Evolutionary conservation across 371 early-diverging fungal genomes (phyloP), one percentile per base, ranked within the genome.

Genomic region (Apophysomyces ossiformis): DNA sequence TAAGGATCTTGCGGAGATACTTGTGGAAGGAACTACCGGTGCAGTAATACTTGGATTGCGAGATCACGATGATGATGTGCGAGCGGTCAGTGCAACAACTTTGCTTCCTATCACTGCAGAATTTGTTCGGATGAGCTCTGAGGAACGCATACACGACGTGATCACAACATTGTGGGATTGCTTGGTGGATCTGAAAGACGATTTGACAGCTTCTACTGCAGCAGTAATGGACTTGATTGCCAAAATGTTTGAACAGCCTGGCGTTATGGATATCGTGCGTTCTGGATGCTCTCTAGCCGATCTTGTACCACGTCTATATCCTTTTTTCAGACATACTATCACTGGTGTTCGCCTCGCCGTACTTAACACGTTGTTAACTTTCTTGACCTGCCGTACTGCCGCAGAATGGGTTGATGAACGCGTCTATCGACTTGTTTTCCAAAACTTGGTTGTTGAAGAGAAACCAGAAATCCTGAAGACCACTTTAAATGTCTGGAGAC

Each of bases 141-240:
- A 91, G 1, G 78, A 86, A 3, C 85, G 87, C 6, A 87, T 93
- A 32, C 81, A 85, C 6, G 85, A 86, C 56, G 88, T 99, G 7
- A 85, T 96, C 21, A 76, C 77, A 11, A 90, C 91, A 8, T 83
- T 97, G 4, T 96, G 96, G 95, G 89, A 92, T 57, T 94, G 93
- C 67, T 74, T 98, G 44, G 90, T 78, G 8, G 90, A 90, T 58
- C 66, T 92, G 26, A 90, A 89, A 65, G 98, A 97, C 66, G 98
- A 97, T 71, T 77, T 97, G 69, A 93, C 96, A 1, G 91, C 97
- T 0, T 95, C 97, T 0, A 97, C 95, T 0, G 93, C 92, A 0
- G 91, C 91, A 37, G 93, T 97, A 11, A 95, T 97, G 96, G 96
- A 95, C 61, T 83, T 98, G 41, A 85, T 96, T 60, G 93, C 97